Evolutionary conservation across 2,329 filamentous ascomycete genomes (phyloP).

Genomic region (Arthrinium puccinioides): DNA sequence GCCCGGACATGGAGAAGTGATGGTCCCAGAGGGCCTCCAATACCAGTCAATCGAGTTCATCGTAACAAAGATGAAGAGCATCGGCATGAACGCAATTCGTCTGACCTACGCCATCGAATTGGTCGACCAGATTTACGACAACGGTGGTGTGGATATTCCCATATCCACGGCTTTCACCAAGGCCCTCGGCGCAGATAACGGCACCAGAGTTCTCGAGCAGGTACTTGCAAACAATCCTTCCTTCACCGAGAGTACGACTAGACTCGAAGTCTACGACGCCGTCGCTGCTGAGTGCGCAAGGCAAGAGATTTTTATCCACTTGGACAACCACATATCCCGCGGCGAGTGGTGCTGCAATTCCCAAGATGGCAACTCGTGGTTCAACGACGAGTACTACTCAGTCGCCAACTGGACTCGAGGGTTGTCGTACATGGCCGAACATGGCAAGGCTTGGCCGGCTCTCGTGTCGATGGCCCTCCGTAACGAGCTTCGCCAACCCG

Average conservation of each 20-base stretch:
- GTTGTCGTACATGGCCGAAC: conserved; percentile 50
- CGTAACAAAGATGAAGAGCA: conserved; percentile 45
- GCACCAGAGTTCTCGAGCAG: conserved; percentile 37
- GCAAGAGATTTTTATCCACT: conserved; percentile 49
- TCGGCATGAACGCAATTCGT: conserved; percentile 58
- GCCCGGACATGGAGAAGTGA: conserved; percentile 52
- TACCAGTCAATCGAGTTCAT: conserved; percentile 51
- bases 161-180: conserved; percentile 35
- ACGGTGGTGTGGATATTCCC: conserved; percentile 36
- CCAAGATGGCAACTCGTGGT: conserved; percentile 52
- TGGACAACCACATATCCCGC: conserved; percentile 55
- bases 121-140: conserved; percentile 50
- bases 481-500: conserved; percentile 44
- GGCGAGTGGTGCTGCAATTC: conserved; percentile 51
- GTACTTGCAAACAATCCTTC: conserved; percentile 50
- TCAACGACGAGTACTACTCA: conserved; percentile 53
- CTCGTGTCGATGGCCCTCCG: conserved; percentile 44
- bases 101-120: conserved; percentile 58
- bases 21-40: conserved; percentile 59
- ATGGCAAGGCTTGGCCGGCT: conserved; percentile 40
- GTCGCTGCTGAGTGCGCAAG: conserved; percentile 49
- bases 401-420: conserved; percentile 54
- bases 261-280: conserved; percentile 47
- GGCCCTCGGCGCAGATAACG: conserved; percentile 43
- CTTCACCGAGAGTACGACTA: conserved; percentile 44